Percentiles rank a stretch among this genome's conserved stretches.
Evolutionary conservation across 352 stramenopile genomes (phyloP).

Genomic region (Globisporangium nodosum): DNA sequence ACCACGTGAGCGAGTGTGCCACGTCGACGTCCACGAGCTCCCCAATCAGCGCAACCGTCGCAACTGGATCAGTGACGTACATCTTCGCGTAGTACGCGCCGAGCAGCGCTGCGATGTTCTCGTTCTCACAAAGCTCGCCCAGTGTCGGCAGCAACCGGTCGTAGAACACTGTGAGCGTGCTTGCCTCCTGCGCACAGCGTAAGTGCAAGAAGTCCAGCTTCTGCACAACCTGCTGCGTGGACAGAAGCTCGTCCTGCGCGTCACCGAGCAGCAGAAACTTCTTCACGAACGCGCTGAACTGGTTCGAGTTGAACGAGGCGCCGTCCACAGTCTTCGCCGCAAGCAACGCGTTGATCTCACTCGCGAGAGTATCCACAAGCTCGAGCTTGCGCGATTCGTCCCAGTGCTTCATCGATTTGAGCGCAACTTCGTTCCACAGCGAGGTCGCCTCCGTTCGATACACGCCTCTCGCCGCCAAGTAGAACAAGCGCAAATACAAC

Average conservation of each 20-base stretch:
- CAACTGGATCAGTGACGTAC: constrained; percentile 13
- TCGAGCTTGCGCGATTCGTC: constrained; percentile 18
- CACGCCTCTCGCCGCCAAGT: constrained; percentile 43
- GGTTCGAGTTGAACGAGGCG: constrained; percentile 38
- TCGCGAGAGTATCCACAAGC: constrained; percentile 46
- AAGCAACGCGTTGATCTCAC: constrained; percentile 45
- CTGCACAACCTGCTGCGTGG: constrained; percentile 24
- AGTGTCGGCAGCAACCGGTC: constrained; percentile 48
- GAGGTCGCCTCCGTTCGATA: constrained; percentile 41
- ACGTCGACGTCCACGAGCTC: constrained; percentile 70
- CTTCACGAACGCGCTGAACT: constrained; percentile 44
- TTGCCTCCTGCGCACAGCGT: constrained; percentile 19
- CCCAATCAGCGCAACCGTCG: constrained; percentile 25
- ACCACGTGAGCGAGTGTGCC: constrained; percentile 65
- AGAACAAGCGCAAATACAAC: constrained; percentile 52
- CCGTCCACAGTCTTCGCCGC: constrained; percentile 21
- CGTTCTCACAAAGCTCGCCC: constrained; percentile 54
- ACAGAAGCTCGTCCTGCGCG: constrained; percentile 23
- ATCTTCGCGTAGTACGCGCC: constrained; percentile 38
- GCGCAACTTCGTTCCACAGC: constrained; percentile 42
- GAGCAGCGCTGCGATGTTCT: constrained; percentile 28
- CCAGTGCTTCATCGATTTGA: constrained; percentile 38
- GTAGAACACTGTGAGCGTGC: constrained; percentile 25
- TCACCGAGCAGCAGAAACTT: constrained; percentile 40
- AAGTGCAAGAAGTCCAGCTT: constrained; percentile 52